Evolutionary conservation across 805 yeast genomes (phyloP), one percentile per base, ranked within the genome.

Genomic region (Zygosaccharomyces rouxii): DNA sequence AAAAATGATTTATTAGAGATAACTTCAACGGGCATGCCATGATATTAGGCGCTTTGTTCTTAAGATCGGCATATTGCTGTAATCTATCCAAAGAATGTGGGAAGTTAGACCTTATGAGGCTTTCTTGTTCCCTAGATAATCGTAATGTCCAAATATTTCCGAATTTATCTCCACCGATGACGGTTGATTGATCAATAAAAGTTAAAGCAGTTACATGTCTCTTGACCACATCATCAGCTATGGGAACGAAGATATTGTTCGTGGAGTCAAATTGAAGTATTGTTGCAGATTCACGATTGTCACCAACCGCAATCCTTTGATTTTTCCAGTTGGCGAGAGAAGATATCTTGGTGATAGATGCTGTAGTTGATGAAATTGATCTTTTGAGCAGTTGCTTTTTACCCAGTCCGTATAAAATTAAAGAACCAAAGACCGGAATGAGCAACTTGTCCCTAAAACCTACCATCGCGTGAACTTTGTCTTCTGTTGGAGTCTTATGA

Each of bases 151-250:
- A 81, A 0, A 89, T 41, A 56, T 84, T 87, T 0, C 98, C 97
- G 67, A 86, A 89, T 59, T 82, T 83, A 63, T 94, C 98, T 11
- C 96, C 96, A 1, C 87, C 88, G 35, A 85, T 70, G 0, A 86
- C 78, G 0, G 97, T 89, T 48, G 80, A 81, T 52, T 80, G 77
- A 62, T 94, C 98, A 4, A 94, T 67, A 54, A 79, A 68, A 2
- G 73, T 60, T 38, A 84, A 56, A 2, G 81, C 56, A 0, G 95
- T 84, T 3, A 84, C 74, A 58, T 84, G 86, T 28, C 97, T 71
- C 29, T 81, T 73, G 33, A 83, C 67, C 0, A 74, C 64, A 66
- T 94, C 98, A 59, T 82, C 89, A 1, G 81, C 82, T 49, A 90
- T 70, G 2, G 84, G 78, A 6, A 79, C 59, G 57, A 92, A 86